Base-by-base conservation (phyloP, 2,329 filamentous ascomycete species). In the Xylaria sp. region DNA sequence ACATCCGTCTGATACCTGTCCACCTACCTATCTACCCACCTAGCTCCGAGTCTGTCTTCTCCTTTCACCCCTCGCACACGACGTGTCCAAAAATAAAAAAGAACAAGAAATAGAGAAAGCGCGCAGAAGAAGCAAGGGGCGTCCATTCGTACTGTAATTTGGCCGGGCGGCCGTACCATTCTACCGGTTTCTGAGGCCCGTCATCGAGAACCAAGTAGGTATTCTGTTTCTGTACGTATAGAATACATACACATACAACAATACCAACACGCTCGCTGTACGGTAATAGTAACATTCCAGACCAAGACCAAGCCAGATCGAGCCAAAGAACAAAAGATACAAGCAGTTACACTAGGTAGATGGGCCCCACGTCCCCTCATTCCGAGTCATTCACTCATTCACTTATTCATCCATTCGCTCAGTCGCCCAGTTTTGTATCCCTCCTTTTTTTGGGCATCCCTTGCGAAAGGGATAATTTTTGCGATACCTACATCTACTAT, bases 281-380 rank as follows among this genome's bases (percentile, higher is more conserved):
- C 42, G 42, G 54, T 36, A 57, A 21, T 39, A 57, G 34, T 42
- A 34, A 58, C 27, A 54, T 39, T 30, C 17, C 47, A 59, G 36
- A 55, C 50, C 12, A 53, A 24, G 19, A 55, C 34, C 53, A 56
- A 14, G 32, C 32, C 53, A 57, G 54, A 42, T 30, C 54, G 36
- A 30, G 27, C 54, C 32, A 9, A 34, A 57, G 36, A 48, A 27
- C n/a, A 42, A 64, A 57, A 48, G 50, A 55, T 30, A 63, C 64
- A 64, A 59, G 53, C 42, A 47, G 42, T 47, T 47, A 47, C 42
- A 47, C 42, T 47, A n/a, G 14, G 17, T 48, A 56, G 9, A 34
- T 62, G 36, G 58, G 67, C 67, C 69, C 69, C 69, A 65, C 69
- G 69, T 69, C 67, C 64, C 67, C 69, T 69, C 62, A 62, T 42